These are phyloP conservation scores for Colletotrichum spinosum DNA, from an alignment of 2,329 filamentous ascomycete genomes.

Conservation along the genomic window DNA sequence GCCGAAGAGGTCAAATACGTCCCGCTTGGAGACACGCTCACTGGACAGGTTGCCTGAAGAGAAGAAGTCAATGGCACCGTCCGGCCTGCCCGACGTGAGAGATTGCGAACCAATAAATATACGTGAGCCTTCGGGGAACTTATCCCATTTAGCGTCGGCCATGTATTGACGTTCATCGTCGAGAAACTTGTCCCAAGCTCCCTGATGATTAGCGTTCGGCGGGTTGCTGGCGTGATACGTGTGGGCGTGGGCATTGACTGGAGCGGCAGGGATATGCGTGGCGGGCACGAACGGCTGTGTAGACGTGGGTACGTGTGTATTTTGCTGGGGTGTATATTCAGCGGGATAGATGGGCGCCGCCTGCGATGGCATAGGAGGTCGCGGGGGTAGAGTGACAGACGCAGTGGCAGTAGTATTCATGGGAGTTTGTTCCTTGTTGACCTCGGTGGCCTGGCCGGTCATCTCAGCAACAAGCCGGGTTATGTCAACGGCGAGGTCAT, in stretches of 20 bases:
- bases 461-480: constrained; percentile 56
- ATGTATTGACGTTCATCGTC: constrained; percentile 80
- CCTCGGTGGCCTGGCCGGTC: constrained; percentile 48
- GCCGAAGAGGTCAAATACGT: constrained; percentile 92
- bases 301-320: constrained; percentile 45
- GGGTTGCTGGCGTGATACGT: constrained; percentile 45
- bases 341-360: constrained; percentile 49
- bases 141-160: constrained; percentile 83
- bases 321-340: constrained; percentile 47
- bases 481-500: constrained; percentile 51
- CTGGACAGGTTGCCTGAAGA: constrained; percentile 85
- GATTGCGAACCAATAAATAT: constrained; percentile 79
- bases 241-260: constrained; percentile 47
- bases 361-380: constrained; percentile 56
- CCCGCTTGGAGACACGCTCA: constrained; percentile 91
- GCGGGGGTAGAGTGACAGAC: constrained; percentile 59
- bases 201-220: constrained; percentile 57
- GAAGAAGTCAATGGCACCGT: constrained; percentile 28
- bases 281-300: constrained; percentile 47
- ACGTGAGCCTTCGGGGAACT: constrained; percentile 80
- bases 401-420: constrained; percentile 40
- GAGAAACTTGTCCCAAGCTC: constrained; percentile 79
- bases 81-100: constrained; percentile 43
- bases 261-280: constrained; percentile 41
- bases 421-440: constrained; percentile 36